These are phyloP conservation scores for Sugiyamaella smithiae DNA, from an alignment of 805 yeast genomes.

Conservation along the genomic window DNA sequence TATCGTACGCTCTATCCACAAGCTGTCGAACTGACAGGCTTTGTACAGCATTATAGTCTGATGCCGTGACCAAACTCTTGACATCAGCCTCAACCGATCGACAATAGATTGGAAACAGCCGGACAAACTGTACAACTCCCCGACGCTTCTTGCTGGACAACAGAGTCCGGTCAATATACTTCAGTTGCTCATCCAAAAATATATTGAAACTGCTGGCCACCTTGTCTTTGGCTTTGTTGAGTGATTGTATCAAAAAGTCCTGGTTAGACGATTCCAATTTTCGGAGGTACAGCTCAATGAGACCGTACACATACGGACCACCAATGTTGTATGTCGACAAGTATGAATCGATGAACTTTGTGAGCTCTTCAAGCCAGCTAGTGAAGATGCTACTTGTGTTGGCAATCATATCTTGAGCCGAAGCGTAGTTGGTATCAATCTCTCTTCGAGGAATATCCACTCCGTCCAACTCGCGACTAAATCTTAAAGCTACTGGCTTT, in stretches of 20 bases:
- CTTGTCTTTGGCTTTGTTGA: constrained; percentile 52
- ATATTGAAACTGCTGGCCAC: constrained; percentile 56
- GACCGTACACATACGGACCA: constrained; percentile 42
- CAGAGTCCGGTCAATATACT: constrained; percentile 40
- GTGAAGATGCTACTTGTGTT: constrained; percentile 49
- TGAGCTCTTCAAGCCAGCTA: constrained; percentile 33
- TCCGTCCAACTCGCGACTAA: constrained; percentile 25
- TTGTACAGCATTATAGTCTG: not conserved
- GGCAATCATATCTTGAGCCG: constrained; percentile 46
- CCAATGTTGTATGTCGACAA: constrained; percentile 41
- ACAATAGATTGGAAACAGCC: constrained; percentile 48
- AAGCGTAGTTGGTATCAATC: constrained; percentile 45
- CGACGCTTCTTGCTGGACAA: constrained; percentile 38
- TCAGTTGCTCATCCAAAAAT: constrained; percentile 54
- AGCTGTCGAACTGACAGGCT: constrained; percentile 15
- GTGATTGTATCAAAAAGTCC: constrained; percentile 55
- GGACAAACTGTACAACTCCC: constrained; percentile 45
- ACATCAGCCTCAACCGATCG: constrained; percentile 38
- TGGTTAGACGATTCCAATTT: constrained; percentile 52
- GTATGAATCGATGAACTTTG: constrained; percentile 33
- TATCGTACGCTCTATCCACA: constrained; percentile 33
- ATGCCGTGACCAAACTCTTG: constrained; percentile 8
- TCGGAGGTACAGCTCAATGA: constrained; percentile 42
- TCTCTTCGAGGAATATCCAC: constrained; percentile 35
- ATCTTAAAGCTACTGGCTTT: constrained; percentile 21